These are phyloP conservation scores for Pyrenophora seminiperda DNA, from an alignment of 2,329 filamentous ascomycete genomes.

Conservation along the genomic window DNA sequence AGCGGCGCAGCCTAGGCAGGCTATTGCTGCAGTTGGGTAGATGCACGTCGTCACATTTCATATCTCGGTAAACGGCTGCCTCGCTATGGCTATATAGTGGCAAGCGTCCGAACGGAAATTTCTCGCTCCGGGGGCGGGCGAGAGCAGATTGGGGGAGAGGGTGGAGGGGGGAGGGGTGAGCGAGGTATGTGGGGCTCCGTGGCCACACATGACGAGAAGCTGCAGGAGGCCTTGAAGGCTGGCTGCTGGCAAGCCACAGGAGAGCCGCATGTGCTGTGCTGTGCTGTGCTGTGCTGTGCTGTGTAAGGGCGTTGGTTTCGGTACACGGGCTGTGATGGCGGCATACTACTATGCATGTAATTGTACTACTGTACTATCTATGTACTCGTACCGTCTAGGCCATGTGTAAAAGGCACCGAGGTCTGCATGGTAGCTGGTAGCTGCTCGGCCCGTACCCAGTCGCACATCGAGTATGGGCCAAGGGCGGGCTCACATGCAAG, in stretches of 20 bases:
- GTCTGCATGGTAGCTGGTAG: conserved; percentile 34
- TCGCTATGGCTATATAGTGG: conserved; percentile 12
- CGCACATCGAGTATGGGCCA: conserved; percentile 42
- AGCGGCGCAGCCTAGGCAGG: conserved; percentile 26
- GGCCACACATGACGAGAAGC: conserved; percentile 22
- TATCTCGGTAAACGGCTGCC: conserved; percentile 23
- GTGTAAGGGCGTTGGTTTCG: no score
- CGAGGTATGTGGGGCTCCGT: conserved; percentile 24
- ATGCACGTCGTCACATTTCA: conserved; percentile 20
- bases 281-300: no score
- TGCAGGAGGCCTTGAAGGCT: conserved; percentile 19
- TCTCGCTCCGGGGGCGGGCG: conserved; percentile 33
- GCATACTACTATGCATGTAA: no score
- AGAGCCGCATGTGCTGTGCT: conserved; percentile 21
- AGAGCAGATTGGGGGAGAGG: conserved; percentile 8
- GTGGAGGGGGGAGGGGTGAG: conserved; percentile 11
- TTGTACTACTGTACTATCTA: no score
- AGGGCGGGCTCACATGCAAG: conserved; percentile 25
- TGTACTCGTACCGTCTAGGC: no score
- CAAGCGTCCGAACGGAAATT: conserved; percentile 37
- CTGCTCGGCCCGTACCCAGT: conserved; percentile 45
- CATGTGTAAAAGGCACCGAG: conserved; percentile 15
- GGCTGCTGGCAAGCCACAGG: not conserved
- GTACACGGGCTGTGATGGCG: no score
- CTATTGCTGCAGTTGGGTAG: conserved; percentile 14